Evolutionary conservation across 768 basidiomycete genomes (phyloP).

Genomic region (Melanogaster broomeanus): DNA sequence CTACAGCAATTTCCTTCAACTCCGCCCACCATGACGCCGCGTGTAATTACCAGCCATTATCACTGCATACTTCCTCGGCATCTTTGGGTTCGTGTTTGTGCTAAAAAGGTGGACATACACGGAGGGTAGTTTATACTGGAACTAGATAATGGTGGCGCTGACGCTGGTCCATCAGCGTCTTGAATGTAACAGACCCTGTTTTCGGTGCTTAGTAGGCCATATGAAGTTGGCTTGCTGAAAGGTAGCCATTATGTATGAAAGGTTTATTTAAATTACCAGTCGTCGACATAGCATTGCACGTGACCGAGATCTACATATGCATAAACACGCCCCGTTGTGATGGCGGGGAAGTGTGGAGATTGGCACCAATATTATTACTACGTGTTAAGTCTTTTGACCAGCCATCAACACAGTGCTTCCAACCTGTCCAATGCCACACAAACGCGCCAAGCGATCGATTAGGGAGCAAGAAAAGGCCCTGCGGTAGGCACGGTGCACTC

Average conservation of each 20-base stretch:
- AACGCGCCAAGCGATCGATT: constrained; percentile 55
- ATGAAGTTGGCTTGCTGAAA: no score
- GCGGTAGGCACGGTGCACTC: constrained; percentile 37
- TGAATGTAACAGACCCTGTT: neutral
- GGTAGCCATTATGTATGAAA: no score
- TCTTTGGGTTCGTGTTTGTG: constrained; percentile 56
- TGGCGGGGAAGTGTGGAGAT: neutral
- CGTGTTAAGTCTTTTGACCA: neutral
- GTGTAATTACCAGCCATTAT: constrained; percentile 47
- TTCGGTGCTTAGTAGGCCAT: neutral
- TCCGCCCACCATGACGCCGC: constrained; percentile 11
- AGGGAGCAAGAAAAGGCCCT: constrained; percentile 44
- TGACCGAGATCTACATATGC: neutral
- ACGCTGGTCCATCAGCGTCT: constrained; percentile 8
- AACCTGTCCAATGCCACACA: constrained; percentile 58
- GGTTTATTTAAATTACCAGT: no score
- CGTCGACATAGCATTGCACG: no score
- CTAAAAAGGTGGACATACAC: constrained; percentile 52
- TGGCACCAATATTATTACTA: neutral
- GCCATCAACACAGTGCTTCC: neutral
- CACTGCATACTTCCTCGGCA: constrained; percentile 56
- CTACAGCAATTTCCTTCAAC: constrained; percentile 8
- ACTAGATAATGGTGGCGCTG: constrained; percentile 5
- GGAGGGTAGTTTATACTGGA: constrained; percentile 46
- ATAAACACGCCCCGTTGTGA: neutral